Evolutionary conservation across 2,329 filamentous ascomycete genomes (phyloP), one percentile per base, ranked within the genome.

Genomic region (Lizonia empirigonia): DNA sequence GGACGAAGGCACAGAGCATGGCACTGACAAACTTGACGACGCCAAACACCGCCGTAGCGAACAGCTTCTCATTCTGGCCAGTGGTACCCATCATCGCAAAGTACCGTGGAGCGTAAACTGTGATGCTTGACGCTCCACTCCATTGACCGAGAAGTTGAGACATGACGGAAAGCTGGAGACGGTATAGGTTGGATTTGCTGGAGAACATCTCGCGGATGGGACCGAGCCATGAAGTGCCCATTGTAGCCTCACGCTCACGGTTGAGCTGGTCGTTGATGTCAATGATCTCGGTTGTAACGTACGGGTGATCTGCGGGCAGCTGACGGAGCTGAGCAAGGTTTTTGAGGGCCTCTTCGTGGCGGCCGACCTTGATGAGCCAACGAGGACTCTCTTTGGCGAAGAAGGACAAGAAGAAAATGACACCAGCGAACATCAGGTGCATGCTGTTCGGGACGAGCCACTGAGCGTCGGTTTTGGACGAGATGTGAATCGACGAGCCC

Each of bases 21-120:
- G 87, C 83, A 0, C 86, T 81, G 6, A 83, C 68, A 46, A 92
- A 82, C 67, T 92, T 92, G 61, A 53, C 50, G 7, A 53, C 82
- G 34, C 89, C 89, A 45, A 92, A 91, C 41, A 93, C 83, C 3
- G 84, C 88, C 0, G 87, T 91, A 12, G 89, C 83, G 29, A 91
- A 84, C 0, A 91, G 81, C 45, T 84, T 84, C 70, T 90, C 86
- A 35, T 85, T 81, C 35, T 80, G 80, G 7, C 88, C 88, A 0
- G 80, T 83, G 37, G 88, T 84, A 4, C 89, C 89, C 30, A 92
- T 80, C 50, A 91, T 80, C 7, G 77, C 79, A 71, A 93, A 92
- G 44, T 91, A 82, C 53, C 90, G 82, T 0, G 86, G 83, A 0
- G 89, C 88, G 65, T 92, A 92, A 13, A 91, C n/a, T n/a, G n/a